phyloP scores from a whole-genome alignment of 139 green algal species.

The Micromonas pusilla region DNA sequence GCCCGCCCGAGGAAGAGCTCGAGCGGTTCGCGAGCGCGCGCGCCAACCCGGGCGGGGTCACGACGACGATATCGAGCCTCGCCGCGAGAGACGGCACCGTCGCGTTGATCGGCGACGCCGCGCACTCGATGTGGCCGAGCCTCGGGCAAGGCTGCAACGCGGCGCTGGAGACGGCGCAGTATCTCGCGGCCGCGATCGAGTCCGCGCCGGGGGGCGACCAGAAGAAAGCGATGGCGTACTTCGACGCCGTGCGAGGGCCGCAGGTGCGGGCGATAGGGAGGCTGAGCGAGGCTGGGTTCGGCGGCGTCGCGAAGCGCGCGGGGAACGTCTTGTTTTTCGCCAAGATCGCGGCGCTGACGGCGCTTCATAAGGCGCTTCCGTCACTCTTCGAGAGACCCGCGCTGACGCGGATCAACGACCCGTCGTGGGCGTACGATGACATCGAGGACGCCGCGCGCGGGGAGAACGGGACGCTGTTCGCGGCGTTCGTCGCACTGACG shows the following conservation, averaged over 20 bases:
- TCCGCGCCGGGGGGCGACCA: not conserved
- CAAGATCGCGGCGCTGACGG: not conserved
- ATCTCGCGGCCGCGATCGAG: not conserved
- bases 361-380: not conserved
- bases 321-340: not conserved
- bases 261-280: not conserved
- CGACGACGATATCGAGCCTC: not conserved
- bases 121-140: constrained; percentile 6
- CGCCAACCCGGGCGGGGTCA: not conserved
- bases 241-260: constrained; percentile 6
- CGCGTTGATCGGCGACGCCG: constrained; percentile 27
- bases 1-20: not conserved
- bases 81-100: not conserved
- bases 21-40: no score
- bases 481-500: no score
- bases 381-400: not conserved
- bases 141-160: constrained; percentile 25
- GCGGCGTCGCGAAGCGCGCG: not conserved
- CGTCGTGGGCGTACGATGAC: constrained; percentile 11
- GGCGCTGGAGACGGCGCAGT: constrained; percentile 13
- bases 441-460: not conserved
- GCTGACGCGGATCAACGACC: not conserved
- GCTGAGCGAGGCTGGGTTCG: constrained; percentile 3
- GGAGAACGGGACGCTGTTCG: no score
- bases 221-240: not conserved